Evolutionary conservation across 352 stramenopile species (phyloP).

Genomic region (Pythium phragmitis): DNA sequence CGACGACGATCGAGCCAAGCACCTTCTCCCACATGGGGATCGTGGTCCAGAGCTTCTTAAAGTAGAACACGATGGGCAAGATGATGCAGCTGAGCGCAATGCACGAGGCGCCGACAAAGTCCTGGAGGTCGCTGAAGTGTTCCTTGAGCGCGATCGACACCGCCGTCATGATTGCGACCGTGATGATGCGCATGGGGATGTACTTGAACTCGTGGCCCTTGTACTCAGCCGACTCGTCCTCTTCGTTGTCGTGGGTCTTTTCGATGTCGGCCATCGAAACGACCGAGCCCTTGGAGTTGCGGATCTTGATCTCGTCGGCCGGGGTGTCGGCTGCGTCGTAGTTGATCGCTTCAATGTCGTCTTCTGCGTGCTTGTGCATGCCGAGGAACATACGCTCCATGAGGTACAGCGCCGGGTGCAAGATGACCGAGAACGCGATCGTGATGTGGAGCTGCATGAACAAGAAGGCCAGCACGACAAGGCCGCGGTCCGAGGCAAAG

Average conservation of each 20-base stretch:
- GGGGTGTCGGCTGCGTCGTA: slow-evolving; percentile 13
- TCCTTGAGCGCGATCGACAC: slow-evolving; percentile 36
- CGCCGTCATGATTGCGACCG: slow-evolving; percentile 52
- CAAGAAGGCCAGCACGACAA: slow-evolving; percentile 32
- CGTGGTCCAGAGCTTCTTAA: slow-evolving; percentile 60
- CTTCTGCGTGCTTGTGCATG: slow-evolving; percentile 39
- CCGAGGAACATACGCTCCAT: slow-evolving; percentile 42
- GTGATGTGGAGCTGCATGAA: slow-evolving; percentile 61
- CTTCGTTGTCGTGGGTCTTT: slow-evolving; percentile 28
- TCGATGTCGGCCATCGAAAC: slow-evolving; percentile 45
- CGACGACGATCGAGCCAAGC: slow-evolving; percentile 39
- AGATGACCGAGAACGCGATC: slow-evolving; percentile 58
- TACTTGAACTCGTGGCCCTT: slow-evolving; percentile 47
- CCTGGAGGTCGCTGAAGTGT: slow-evolving; percentile 64
- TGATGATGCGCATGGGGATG: slow-evolving; percentile 47
- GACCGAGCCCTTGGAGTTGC: slow-evolving; percentile 36
- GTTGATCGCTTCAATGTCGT: slow-evolving; percentile 18
- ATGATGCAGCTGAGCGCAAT: slow-evolving; percentile 66
- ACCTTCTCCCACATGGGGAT: slow-evolving; percentile 24
- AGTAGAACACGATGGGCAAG: slow-evolving; percentile 69
- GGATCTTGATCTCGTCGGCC: background rate
- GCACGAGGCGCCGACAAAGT: slow-evolving; percentile 62
- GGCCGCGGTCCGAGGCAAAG: slow-evolving; percentile 32
- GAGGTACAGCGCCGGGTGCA: slow-evolving; percentile 57
- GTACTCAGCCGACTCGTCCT: slow-evolving; percentile 42